phyloP scores from a whole-genome alignment of 495 filamentous ascomycete genomes.

The Penicillium ucsense region DNA sequence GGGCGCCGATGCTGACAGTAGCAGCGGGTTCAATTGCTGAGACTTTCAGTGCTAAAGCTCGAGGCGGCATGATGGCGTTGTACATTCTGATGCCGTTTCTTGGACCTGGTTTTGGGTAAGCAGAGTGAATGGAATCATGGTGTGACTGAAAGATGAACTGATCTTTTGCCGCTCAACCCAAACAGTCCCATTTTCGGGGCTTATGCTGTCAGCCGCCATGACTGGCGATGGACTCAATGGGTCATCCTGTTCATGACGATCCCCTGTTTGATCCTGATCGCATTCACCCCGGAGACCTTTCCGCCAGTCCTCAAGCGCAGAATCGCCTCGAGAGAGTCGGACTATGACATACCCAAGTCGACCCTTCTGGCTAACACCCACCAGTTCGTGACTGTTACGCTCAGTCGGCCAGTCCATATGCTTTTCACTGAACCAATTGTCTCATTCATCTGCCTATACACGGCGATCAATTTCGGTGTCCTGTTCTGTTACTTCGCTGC shows the following conservation, averaged over 20 bases:
- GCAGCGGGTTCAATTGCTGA: slow-evolving; percentile 39
- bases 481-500: neutral
- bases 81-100: slow-evolving; percentile 31
- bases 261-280: slow-evolving; percentile 21
- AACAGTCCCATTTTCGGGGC: slow-evolving; percentile 49
- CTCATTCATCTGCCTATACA: neutral
- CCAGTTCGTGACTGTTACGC: neutral
- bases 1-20: slow-evolving; percentile 27
- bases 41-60: slow-evolving; percentile 20
- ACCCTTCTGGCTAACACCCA: no score
- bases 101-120: slow-evolving; percentile 27
- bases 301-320: slow-evolving; percentile 3
- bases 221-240: slow-evolving; percentile 58
- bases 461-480: neutral
- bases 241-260: slow-evolving; percentile 37
- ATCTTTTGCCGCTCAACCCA: slow-evolving; percentile 24
- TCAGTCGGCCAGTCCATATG: neutral
- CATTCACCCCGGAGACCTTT: slow-evolving; percentile 48
- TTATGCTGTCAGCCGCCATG: slow-evolving; percentile 45
- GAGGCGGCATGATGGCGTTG: slow-evolving; percentile 24
- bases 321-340: no score
- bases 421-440: neutral
- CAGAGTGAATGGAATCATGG: slow-evolving; percentile 5
- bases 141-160: neutral
- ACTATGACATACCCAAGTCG: no score